Evolutionary conservation across 164 flowering plant species (phyloP).

Genomic region (grape (Vitis vinifera)): DNA sequence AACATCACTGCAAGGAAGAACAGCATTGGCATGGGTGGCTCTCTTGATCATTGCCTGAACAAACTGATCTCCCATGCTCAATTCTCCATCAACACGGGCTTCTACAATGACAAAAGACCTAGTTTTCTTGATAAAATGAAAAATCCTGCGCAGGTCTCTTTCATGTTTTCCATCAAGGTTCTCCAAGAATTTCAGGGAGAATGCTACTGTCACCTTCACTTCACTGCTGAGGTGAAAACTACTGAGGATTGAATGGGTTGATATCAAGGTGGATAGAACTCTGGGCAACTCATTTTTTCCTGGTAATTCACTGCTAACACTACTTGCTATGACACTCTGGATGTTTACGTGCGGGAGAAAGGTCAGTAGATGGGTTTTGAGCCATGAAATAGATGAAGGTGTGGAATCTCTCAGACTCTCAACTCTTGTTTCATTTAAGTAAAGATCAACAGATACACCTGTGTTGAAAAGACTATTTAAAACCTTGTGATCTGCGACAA

Average conservation of each 20-base stretch:
- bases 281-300: conserved; percentile 13
- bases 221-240: conserved; percentile 19
- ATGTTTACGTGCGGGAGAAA: conserved; percentile 28
- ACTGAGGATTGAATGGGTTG: conserved; percentile 32
- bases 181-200: conserved; percentile 32
- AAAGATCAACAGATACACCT: conserved; percentile 41
- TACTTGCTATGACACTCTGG: conserved; percentile 28
- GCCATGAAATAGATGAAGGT: conserved; percentile 29
- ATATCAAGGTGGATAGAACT: conserved; percentile 33
- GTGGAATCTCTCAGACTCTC: conserved; percentile 16
- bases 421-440: conserved; percentile 19
- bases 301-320: conserved; percentile 1
- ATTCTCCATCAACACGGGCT: conserved; percentile 22
- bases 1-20: conserved; percentile 25
- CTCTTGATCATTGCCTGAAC: conserved; percentile 25
- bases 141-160: conserved; percentile 22
- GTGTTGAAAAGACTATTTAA: conserved; percentile 20
- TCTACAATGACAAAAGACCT: conserved; percentile 34
- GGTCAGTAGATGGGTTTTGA: conserved; percentile 23
- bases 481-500: conserved; percentile 23
- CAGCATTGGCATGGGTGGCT: conserved; percentile 23
- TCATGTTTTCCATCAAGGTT: conserved; percentile 15
- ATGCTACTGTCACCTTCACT: conserved; percentile 36
- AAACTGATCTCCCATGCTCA: conserved; percentile 34
- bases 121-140: conserved; percentile 25